These are phyloP conservation scores for Trypanosoma caninum DNA, from an alignment of 208 protist genomes.

Conservation along the genomic window DNA sequence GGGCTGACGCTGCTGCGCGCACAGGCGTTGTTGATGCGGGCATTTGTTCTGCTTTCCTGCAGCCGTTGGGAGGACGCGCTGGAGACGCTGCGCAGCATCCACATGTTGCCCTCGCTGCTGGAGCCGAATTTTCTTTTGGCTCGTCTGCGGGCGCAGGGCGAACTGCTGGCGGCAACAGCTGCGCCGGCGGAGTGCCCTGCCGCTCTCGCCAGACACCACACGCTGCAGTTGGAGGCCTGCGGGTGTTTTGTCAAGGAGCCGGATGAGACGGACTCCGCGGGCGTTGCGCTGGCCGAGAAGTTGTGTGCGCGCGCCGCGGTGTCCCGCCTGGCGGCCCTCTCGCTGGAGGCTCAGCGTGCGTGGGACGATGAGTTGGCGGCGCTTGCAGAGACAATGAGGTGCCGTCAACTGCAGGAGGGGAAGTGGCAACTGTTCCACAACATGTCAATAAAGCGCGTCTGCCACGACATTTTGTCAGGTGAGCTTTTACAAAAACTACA, in stretches of 20 bases:
- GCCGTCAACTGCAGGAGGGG: constrained; percentile 23
- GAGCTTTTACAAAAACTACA: constrained; percentile 8
- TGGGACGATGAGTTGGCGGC: constrained; percentile 3
- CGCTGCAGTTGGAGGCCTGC: constrained; percentile 14
- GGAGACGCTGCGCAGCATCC: constrained; percentile 2
- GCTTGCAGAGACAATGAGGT: constrained; percentile 4
- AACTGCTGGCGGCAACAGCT: constrained; percentile 8
- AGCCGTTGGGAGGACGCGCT: constrained; percentile 22
- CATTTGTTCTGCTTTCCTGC: constrained; percentile 17
- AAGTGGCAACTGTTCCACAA: constrained; percentile 21
- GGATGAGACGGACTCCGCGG: constrained; percentile 18
- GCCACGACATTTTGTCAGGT: constrained; percentile 16
- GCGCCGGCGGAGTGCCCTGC: constrained; percentile 12
- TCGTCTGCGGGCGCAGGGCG: constrained; percentile 10
- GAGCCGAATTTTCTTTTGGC: constrained; percentile 16
- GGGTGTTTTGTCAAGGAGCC: constrained; percentile 21
- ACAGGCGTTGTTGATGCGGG: constrained; percentile 1
- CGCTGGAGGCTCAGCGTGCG: not conserved
- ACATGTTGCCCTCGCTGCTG: constrained; percentile 9
- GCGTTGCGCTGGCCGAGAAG: constrained; percentile 19
- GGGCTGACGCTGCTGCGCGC: constrained; percentile 28
- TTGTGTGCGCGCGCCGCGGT: constrained; percentile 21
- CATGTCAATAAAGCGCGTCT: constrained; percentile 12
- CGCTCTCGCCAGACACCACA: constrained; percentile 8
- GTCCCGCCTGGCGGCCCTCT: not conserved